Evolutionary conservation across 2,329 filamentous ascomycete species (phyloP).

Genomic region (Fonsecaea multimorphosa): DNA sequence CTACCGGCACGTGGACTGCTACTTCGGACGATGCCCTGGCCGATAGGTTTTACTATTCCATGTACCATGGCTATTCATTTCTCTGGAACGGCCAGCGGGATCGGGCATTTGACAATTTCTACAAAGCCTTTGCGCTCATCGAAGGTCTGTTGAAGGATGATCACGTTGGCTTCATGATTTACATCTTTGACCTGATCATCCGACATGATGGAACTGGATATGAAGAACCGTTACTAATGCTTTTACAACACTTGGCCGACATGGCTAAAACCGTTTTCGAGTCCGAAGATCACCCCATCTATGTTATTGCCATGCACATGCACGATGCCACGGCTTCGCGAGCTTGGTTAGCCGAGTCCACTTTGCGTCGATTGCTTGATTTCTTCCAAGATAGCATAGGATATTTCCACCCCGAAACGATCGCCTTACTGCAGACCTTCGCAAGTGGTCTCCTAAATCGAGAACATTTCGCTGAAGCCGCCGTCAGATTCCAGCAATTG

Average conservation of each 20-base stretch:
- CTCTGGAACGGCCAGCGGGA: constrained; percentile 39
- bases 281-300: constrained; percentile 37
- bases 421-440: constrained; percentile 40
- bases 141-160: constrained; percentile 38
- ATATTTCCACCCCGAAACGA: constrained; percentile 40
- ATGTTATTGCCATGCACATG: constrained; percentile 36
- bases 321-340: constrained; percentile 31
- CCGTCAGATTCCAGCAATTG: constrained; percentile 38
- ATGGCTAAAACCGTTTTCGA: constrained; percentile 36
- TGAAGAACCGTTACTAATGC: constrained; percentile 38
- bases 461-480: constrained; percentile 37
- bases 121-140: constrained; percentile 37
- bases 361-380: constrained; percentile 36
- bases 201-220: constrained; percentile 39
- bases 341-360: constrained; percentile 37
- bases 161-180: constrained; percentile 40
- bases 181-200: constrained; percentile 40
- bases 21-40: constrained; percentile 38
- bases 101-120: constrained; percentile 38
- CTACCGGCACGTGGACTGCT: constrained; percentile 36
- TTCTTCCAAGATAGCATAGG: constrained; percentile 41
- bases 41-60: constrained; percentile 39
- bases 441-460: constrained; percentile 38
- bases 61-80: constrained; percentile 40
- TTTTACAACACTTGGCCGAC: constrained; percentile 37